Base-by-base conservation (phyloP, 163 green algal species). In the Volvox carteri region DNA sequence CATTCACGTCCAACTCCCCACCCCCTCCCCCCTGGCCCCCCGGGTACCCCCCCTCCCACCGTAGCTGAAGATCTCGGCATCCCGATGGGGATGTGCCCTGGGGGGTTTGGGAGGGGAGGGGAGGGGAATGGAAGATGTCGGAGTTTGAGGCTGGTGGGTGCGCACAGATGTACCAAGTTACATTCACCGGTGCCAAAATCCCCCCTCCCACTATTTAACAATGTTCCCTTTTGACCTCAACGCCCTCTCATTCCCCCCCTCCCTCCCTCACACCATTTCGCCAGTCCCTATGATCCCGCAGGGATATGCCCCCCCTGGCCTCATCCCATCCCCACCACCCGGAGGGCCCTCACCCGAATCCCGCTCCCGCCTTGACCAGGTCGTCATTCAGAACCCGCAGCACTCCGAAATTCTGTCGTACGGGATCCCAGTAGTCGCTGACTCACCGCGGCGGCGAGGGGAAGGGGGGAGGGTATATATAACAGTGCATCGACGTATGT, bases 41-140 rank as follows among this genome's bases (percentile, higher is more conserved):
- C 58, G 19, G 30, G 37, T 58, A 39, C 16, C 37, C 30, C 74
- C 37, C 16, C 16, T 8, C 74, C 39, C 46, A 92, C 79, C 80
- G 78, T 98, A 98, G 21, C 75, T 91, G 78, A 97, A 98, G 72
- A 98, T 98, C 88, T 98, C 96, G 9, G 93, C 94, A 79, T 98
- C 87, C 0, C 92, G 79, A 75, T 98, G 94, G 12, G 91, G 94
- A 80, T 97, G 95, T 6, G 90, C 85, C 37, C 93, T 96, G 92
- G 21, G 25, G 5, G 12, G 65, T 9, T 42, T n/a, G 60, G 28
- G 19, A 11, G 60, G 60, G n/a, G 7, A 28, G 7, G 8, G 54
- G 54, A n/a, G n/a, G n/a, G n/a, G n/a, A n/a, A n/a, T n/a, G n/a
- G 48, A 58, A 58, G 48, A 11, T 11, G 48, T 58, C 11, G 12